Evolutionary conservation across 1,139 yeast genomes (phyloP).

Genomic region (Suhomyces yuchorum): DNA sequence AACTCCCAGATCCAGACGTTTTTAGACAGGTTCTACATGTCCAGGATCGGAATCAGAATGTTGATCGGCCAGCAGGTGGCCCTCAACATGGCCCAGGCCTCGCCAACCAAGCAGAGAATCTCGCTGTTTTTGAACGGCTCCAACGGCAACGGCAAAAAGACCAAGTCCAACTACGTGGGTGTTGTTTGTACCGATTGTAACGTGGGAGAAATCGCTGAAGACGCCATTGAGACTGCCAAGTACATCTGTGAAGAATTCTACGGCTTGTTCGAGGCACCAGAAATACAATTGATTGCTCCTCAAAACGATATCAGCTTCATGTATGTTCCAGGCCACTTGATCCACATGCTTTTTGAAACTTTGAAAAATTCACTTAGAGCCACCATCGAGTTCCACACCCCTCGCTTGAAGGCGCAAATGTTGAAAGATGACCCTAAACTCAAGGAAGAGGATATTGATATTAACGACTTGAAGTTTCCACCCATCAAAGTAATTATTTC

Average conservation of each 20-base stretch:
- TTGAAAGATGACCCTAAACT: constrained; percentile 46
- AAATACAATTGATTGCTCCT: constrained; percentile 74
- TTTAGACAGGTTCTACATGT: constrained; percentile 81
- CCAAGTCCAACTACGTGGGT: constrained; percentile 67
- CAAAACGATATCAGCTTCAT: constrained; percentile 67
- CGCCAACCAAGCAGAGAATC: constrained; percentile 45
- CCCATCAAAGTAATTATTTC: constrained; percentile 86
- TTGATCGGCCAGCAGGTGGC: constrained; percentile 88
- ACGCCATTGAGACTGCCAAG: constrained; percentile 84
- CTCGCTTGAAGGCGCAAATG: constrained; percentile 41
- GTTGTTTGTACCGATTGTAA: constrained; percentile 82
- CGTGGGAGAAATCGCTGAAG: constrained; percentile 76
- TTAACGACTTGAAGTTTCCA: constrained; percentile 73
- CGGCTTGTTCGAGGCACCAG: constrained; percentile 80
- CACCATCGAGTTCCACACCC: constrained; percentile 74
- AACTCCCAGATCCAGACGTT: constrained; percentile 75
- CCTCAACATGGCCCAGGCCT: constrained; percentile 64
- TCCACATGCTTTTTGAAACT: constrained; percentile 86
- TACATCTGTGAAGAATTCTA: constrained; percentile 88
- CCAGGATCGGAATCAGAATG: constrained; percentile 87
- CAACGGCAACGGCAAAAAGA: constrained; percentile 14
- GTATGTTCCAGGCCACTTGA: constrained; percentile 89
- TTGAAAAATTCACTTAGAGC: constrained; percentile 83
- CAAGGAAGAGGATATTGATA: constrained; percentile 46
- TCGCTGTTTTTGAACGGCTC: constrained; percentile 39